Base-by-base conservation (phyloP, 192 early-diverging fungal species). In the Coemansia sp. region DNA sequence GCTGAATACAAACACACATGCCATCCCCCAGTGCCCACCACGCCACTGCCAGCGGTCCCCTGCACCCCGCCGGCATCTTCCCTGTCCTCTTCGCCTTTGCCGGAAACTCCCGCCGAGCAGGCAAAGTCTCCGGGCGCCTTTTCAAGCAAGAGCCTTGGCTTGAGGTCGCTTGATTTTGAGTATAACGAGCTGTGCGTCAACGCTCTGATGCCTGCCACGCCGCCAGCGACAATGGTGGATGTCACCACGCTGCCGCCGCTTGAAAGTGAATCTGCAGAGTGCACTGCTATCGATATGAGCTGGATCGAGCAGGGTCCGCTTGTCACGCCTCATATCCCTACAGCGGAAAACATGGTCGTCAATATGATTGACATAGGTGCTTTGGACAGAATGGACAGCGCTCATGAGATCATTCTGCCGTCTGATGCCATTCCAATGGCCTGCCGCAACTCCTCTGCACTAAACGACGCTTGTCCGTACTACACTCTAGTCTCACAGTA, bases 121-220 rank as follows among this genome's bases (percentile, higher is more conserved):
- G 37, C 30, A 18, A 61, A 49, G 30, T 69, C 73, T 11, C 66
- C 67, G 12, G 55, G 55, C 14, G 53, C 62, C 7, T 75, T 58
- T 25, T 75, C 73, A 12, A 75, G 73, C 56, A 60, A 59, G 22
- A 75, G 73, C 52, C 56, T 75, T 3, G 73, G 73, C 9, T 59
- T 75, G 5, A 42, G 50, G 27, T 55, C 60, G 45, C 63, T 75
- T 0, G 66, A 75, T 30, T 75, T 75, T 59, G 66, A 60, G 18
- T 75, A 75, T 46, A 57, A 55, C 46, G 55, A 69, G 43, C 37
- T 54, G 2, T 30, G 62, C 21, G 66, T 64, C 6, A 41, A 48
- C 12, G 45, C 21, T 22, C 39, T 65, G 11, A 25, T 75, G 54
- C 73, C 73, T 2, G 14, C 61, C 19, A 33, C 53, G 9, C 47